Evolutionary conservation across 2,329 filamentous ascomycete genomes (phyloP).

Genomic region (Sarocladium kiliense): DNA sequence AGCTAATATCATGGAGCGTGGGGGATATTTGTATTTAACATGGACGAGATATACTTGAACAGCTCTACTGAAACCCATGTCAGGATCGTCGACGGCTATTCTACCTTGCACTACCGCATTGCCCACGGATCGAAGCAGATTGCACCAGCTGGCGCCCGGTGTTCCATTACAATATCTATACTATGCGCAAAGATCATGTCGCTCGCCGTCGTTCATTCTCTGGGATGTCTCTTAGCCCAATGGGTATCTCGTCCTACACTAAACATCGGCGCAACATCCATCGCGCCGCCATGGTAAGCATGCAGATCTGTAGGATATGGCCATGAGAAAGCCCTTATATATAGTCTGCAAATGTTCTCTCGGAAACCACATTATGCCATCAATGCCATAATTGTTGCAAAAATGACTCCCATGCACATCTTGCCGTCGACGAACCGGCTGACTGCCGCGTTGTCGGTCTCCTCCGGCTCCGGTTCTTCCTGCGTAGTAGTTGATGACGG

Average conservation of each 20-base stretch:
- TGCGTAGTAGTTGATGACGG: constrained; percentile 1
- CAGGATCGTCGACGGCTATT: no score
- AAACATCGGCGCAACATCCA: background rate
- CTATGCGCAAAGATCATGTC: background rate
- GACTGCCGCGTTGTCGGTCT: constrained; percentile 1
- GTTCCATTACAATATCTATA: constrained; percentile 7
- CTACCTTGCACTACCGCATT: no score
- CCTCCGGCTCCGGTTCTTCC: background rate
- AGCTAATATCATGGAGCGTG: no score
- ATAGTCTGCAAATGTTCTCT: background rate
- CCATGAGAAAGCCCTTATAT: background rate
- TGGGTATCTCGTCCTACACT: constrained; percentile 5
- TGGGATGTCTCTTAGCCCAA: background rate
- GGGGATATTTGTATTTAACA: no score
- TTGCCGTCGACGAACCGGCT: background rate
- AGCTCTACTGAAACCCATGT: no score
- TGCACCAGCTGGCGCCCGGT: constrained; percentile 1
- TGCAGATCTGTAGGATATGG: background rate
- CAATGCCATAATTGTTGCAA: background rate
- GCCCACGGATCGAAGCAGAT: no score
- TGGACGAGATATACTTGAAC: no score
- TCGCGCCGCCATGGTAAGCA: background rate
- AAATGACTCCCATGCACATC: background rate
- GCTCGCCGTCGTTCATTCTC: background rate
- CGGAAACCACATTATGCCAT: background rate